Base-by-base conservation (phyloP, 2,329 filamentous ascomycete species). In the Ascochyta lentis region DNA sequence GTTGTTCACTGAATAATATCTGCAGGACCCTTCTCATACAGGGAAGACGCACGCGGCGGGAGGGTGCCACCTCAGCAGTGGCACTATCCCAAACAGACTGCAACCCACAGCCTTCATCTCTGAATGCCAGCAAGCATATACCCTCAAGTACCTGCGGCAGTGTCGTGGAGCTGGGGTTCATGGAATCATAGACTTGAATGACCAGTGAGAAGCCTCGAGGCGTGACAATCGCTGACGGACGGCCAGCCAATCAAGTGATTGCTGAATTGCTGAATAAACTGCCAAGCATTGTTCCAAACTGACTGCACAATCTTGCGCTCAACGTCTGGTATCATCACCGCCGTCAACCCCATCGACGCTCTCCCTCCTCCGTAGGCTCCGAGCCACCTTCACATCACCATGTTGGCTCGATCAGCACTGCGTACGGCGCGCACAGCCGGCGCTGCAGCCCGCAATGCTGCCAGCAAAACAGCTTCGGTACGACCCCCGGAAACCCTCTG, bases 341-440 rank as follows among this genome's bases (percentile, higher is more conserved):
- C 65, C 71, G 62, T 56, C 67, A 65, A 61, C 66, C 68, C 73
- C 73, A 75, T 72, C 70, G 68, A 68, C 64, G 65, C 66, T 67
- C 67, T 64, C 68, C 58, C 61, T 64, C 64, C 66, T 63, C 60
- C 66, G 57, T 64, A 64, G 68, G 67, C 69, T 64, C 61, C 66
- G 73, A 69, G 73, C 73, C 74, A 74, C 69, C 73, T 70, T 69
- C 68, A 67, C 63, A 66, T 63, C 84, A 89, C 80, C 78, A 97
- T 98, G 94, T 88, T 97, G 86, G 90, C 91, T 83, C 90, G 92
- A 86, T 92, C 92, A 81, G 87, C 87, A 82, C 83, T 96, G 85
- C 92, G 92, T 84, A 88, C 90, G 79, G 86, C 90, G 86, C 92
- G 92, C 87, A 85, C 89, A 76, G 85, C 92, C 84, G 89, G 88